phyloP scores from a whole-genome alignment of 2,329 filamentous ascomycete species.

The Fusarium chuoi region DNA sequence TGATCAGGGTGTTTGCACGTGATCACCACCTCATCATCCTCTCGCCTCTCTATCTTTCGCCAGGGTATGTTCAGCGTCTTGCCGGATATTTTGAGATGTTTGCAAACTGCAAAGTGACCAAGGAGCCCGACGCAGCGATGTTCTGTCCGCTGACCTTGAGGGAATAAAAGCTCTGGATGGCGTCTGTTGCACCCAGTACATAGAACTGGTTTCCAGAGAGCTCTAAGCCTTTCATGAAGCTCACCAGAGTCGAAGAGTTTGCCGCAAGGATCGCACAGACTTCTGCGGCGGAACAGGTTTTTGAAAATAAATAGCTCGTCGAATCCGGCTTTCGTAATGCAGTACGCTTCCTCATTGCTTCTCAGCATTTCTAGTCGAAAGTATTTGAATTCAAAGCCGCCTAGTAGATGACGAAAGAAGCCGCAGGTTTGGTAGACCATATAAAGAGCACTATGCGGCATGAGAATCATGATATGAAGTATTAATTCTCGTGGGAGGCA shows the following conservation, averaged over 20 bases:
- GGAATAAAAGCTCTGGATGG: slow-evolving; percentile 2
- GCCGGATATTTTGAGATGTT: background rate
- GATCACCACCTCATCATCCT: accelerated
- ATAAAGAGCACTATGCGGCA: background rate
- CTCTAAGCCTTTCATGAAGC: background rate
- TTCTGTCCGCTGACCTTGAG: background rate
- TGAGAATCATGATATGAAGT: background rate
- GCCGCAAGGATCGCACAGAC: background rate
- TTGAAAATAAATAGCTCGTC: background rate
- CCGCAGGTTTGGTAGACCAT: slow-evolving; percentile 10
- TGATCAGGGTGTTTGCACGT: background rate
- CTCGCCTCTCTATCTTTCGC: accelerated
- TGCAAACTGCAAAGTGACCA: background rate
- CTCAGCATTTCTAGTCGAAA: background rate
- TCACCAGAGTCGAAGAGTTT: background rate
- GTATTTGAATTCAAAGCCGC: background rate
- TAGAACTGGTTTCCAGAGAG: background rate
- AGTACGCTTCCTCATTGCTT: background rate
- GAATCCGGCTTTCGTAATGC: background rate
- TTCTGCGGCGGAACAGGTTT: background rate
- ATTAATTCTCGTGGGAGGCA: background rate
- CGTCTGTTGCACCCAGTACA: background rate
- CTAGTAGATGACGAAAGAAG: background rate
- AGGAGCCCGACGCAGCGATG: background rate
- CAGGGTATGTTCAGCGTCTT: accelerated